Percentiles rank a stretch among this genome's conserved stretches.
Conservation (phyloP, 768 basidiomycete species). For the Lentinula lateritia region DNA sequence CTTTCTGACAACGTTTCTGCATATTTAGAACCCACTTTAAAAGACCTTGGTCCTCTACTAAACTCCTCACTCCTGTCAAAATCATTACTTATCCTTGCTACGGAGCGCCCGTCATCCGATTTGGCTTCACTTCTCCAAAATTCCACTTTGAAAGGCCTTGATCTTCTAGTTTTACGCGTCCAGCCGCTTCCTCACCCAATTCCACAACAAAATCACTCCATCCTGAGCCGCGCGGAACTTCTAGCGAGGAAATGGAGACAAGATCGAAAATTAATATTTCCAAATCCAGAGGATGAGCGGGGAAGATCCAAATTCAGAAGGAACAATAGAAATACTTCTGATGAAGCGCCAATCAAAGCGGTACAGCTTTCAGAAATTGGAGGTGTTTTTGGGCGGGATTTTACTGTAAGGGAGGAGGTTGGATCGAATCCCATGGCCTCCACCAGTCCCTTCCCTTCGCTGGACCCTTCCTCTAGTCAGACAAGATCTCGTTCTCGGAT, state of each 20-base stretch:
- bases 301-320: background rate
- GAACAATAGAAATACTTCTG: background rate
- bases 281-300: background rate
- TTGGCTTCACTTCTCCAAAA: constrained; percentile 14
- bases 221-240: background rate
- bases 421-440: background rate
- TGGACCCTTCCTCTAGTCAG: background rate
- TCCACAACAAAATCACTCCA: constrained; percentile 29
- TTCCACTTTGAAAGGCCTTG: background rate
- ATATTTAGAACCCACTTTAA: constrained; percentile 23
- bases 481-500: background rate
- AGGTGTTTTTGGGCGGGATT: constrained; percentile 2
- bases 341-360: background rate
- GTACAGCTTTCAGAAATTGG: background rate
- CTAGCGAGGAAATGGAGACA: background rate
- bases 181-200: constrained; percentile 25
- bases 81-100: constrained; percentile 35
- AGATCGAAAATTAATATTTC: background rate
- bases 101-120: constrained; percentile 29
- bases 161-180: constrained; percentile 14
- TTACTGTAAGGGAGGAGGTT: background rate
- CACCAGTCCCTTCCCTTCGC: background rate
- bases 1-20: background rate
- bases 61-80: constrained; percentile 25
- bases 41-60: constrained; percentile 31